Evolutionary conservation across 345 rosid species (phyloP).

Genomic region (Capsella bursapastoris): DNA sequence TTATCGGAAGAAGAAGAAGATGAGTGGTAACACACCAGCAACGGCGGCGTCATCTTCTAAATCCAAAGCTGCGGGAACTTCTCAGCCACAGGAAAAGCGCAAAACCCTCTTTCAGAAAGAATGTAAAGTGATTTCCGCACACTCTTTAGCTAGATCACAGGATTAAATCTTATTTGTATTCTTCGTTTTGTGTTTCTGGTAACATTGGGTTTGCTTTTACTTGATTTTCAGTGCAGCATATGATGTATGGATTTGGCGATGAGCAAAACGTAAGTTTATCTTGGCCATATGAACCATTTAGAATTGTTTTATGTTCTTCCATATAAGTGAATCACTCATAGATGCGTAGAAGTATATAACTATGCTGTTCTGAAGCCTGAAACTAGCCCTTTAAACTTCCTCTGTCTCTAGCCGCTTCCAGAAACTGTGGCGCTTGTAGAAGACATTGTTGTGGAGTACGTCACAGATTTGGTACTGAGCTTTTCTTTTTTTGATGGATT

Average conservation of each 20-base stretch:
- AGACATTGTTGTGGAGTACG: constrained; percentile 92
- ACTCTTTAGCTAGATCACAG: not conserved
- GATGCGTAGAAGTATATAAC: not conserved
- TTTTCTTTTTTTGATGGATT: not conserved
- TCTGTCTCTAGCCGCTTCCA: constrained; percentile 77
- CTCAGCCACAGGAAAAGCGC: constrained; percentile 82
- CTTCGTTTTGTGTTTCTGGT: not conserved
- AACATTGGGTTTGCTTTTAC: not conserved
- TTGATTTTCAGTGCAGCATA: constrained; percentile 74
- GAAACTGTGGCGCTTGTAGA: constrained; percentile 92
- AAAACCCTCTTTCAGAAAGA: constrained; percentile 91
- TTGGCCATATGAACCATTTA: not conserved
- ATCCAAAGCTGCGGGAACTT: constrained; percentile 62
- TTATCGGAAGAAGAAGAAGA: constrained; percentile 1
- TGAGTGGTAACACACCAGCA: constrained; percentile 49
- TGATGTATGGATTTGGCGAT: constrained; percentile 97
- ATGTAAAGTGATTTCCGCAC: constrained; percentile 46
- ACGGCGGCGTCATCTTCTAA: constrained; percentile 58
- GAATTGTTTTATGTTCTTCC: not conserved
- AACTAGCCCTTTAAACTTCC: not conserved
- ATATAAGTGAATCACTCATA: not conserved
- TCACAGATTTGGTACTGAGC: constrained; percentile 76
- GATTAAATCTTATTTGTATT: not conserved
- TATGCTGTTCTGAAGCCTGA: not conserved
- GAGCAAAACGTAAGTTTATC: constrained; percentile 70